Conservation (phyloP, 306 rosid species). For the Styphnolobium japonicum region DNA sequence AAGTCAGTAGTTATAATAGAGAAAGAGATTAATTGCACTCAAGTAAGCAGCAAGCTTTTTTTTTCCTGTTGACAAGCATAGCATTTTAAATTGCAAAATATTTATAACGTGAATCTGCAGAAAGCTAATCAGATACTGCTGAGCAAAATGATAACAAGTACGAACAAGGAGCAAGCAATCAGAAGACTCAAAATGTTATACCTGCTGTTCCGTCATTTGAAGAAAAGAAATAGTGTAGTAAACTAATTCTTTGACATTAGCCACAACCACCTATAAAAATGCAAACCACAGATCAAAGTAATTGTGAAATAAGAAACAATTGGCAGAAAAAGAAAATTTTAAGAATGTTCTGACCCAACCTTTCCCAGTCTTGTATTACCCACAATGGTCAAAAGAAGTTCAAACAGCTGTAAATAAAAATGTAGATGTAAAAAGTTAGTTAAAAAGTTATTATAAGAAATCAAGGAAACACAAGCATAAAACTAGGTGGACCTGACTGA, state of each 20-base stretch:
- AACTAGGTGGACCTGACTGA: constrained; percentile 4
- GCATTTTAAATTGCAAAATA: neutral
- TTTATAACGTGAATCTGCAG: neutral
- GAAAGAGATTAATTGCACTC: neutral
- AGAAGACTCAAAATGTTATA: constrained; percentile 23
- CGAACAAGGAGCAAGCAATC: neutral
- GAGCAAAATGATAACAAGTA: constrained; percentile 5
- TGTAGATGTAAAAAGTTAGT: constrained; percentile 14
- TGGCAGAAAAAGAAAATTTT: constrained; percentile 7
- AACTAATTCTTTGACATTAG: constrained; percentile 74
- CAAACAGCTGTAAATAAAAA: constrained; percentile 68
- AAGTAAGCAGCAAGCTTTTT: neutral
- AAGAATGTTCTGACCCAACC: constrained; percentile 45
- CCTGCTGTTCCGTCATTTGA: constrained; percentile 94
- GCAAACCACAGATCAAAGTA: constrained; percentile 1
- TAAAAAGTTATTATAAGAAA: neutral
- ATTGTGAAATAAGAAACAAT: constrained; percentile 16
- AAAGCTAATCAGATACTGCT: constrained; percentile 16
- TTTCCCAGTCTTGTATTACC: constrained; percentile 65
- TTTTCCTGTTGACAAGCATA: constrained; percentile 8
- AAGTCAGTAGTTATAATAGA: neutral
- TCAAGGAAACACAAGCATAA: constrained; percentile 7
- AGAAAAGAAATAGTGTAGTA: constrained; percentile 86
- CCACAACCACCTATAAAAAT: constrained; percentile 51
- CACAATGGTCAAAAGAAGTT: constrained; percentile 80